phyloP scores from a whole-genome alignment of 306 rosid species.

The Rosa persica region DNA sequence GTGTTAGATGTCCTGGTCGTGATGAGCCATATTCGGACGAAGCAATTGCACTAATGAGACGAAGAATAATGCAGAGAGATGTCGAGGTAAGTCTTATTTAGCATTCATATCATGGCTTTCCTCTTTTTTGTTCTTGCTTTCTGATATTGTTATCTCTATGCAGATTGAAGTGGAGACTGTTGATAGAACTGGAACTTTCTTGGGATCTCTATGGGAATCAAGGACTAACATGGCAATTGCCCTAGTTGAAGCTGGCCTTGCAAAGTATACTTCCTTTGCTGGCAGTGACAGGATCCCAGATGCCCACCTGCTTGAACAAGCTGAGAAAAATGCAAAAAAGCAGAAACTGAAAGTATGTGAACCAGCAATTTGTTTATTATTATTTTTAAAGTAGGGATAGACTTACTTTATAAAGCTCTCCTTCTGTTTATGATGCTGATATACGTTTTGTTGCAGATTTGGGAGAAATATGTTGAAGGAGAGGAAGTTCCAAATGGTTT shows the following conservation, averaged over 20 bases:
- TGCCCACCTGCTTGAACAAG: slow-evolving; percentile 76
- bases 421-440: slow-evolving; percentile 34
- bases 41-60: slow-evolving; percentile 94
- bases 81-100: slow-evolving; percentile 65
- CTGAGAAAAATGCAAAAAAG: slow-evolving; percentile 79
- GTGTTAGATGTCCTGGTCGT: slow-evolving; percentile 98
- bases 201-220: slow-evolving; percentile 97
- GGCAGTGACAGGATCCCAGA: slow-evolving; percentile 89
- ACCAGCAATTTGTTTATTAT: not conserved
- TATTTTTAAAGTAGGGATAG: not conserved
- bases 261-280: slow-evolving; percentile 70
- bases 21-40: slow-evolving; percentile 89
- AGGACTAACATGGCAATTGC: slow-evolving; percentile 64
- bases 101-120: slow-evolving; percentile 13
- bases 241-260: slow-evolving; percentile 93
- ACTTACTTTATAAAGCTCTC: not conserved
- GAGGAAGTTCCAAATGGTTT: slow-evolving; percentile 79
- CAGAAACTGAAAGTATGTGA: slow-evolving; percentile 81
- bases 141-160: slow-evolving; percentile 12
- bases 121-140: slow-evolving; percentile 16
- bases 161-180: slow-evolving; percentile 97
- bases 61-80: slow-evolving; percentile 98
- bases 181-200: slow-evolving; percentile 89
- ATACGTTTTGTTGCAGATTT: slow-evolving; percentile 56
- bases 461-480: slow-evolving; percentile 97